Conservation (phyloP, 768 basidiomycete species). For the Agaricus subrufescens region DNA sequence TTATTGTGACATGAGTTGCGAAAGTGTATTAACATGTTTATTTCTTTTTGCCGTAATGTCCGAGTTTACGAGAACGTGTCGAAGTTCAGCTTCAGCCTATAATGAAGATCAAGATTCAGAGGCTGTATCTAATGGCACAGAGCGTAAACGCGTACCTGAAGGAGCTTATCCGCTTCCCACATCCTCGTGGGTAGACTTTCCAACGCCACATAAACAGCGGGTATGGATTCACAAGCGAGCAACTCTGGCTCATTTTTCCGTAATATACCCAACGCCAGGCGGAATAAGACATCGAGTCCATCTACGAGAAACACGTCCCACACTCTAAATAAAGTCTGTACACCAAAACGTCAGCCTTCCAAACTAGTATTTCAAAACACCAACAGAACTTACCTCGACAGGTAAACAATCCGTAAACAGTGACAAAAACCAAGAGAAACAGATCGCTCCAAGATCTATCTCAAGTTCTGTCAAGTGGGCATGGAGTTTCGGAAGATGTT, state of each 20-base stretch:
- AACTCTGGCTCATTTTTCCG: constrained; percentile 82
- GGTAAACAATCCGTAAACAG: constrained; percentile 95
- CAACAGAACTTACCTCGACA: constrained; percentile 63
- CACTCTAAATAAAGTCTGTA: constrained; percentile 85
- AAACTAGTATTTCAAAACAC: background rate
- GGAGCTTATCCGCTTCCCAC: constrained; percentile 89
- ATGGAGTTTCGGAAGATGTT: constrained; percentile 69
- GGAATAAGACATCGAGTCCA: constrained; percentile 86
- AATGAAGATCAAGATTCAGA: constrained; percentile 24
- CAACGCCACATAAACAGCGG: constrained; percentile 84
- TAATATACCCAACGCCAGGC: constrained; percentile 85
- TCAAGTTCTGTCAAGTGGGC: constrained; percentile 73
- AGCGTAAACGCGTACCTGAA: constrained; percentile 59
- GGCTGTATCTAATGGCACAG: background rate
- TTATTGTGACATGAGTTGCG: constrained; percentile 6
- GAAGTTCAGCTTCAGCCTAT: constrained; percentile 33
- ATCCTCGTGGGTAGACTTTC: constrained; percentile 88
- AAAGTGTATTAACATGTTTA: constrained; percentile 29
- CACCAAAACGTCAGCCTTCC: background rate
- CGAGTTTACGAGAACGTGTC: constrained; percentile 35
- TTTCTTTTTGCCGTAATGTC: constrained; percentile 44
- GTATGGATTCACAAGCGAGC: constrained; percentile 76
- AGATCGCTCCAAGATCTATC: constrained; percentile 89
- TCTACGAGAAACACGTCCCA: constrained; percentile 97
- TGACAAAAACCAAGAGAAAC: constrained; percentile 98